Base-by-base conservation (phyloP, 2,329 filamentous ascomycete species). In the Grosmannia penicillata region DNA sequence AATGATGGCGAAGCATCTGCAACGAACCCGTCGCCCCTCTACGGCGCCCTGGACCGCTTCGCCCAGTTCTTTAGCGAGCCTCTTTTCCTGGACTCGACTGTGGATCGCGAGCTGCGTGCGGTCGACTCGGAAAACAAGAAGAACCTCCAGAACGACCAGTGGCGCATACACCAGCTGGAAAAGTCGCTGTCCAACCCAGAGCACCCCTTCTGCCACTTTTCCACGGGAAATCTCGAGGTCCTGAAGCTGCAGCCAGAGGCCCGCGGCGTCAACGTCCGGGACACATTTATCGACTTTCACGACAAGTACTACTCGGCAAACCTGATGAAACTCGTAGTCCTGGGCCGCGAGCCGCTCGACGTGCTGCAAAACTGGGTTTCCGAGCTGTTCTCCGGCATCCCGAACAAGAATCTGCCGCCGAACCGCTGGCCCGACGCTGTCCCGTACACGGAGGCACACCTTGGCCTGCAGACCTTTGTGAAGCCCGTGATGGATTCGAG, bases 81-180 rank as follows among this genome's bases (percentile, higher is more conserved):
- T 0, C 68, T 95, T 25, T 95, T 95, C 56, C 68, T 93, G 9
- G 76, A 80, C 38, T 84, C 77, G 47, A 91, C 86, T 0, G 59
- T 95, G 35, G 87, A 95, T 50, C 74, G 87, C 36, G 87, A 95
- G 60, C 66, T 95, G 45, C 77, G 72, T 47, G 87, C 87, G 1
- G 87, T 95, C 17, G 86, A 95, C 53, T 94, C 86, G 6, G 87
- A 95, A 58, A 93, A 95, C 62, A 94, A 94, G 70, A 95, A 95
- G 70, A 95, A 95, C 49, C 63, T 95, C 35, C 87, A 95, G 60
- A 89, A 75, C 54, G 87, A 95, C 52, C 72, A 73, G 40, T 94
- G 87, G 85, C 75, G 87, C 14, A 61, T 93, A 45, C 76, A 89
- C 51, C 87, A 95, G 59, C 68, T 95, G 19, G 82, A 84, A 53